phyloP scores from a whole-genome alignment of 2,329 filamentous ascomycete species.

The Fusarium dlaminii region DNA sequence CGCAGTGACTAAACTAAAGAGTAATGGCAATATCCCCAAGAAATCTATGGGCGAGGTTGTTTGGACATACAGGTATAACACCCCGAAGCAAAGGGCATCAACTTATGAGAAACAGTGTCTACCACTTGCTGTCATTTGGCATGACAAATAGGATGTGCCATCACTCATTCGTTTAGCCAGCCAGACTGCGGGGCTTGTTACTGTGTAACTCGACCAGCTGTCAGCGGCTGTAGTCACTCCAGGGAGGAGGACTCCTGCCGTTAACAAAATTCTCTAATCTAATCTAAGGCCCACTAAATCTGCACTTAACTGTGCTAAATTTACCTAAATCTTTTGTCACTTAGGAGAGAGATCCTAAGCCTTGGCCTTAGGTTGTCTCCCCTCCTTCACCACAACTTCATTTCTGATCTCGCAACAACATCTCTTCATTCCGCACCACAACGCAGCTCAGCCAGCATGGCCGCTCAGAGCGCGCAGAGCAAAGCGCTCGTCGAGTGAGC shows the following conservation, averaged over 20 bases:
- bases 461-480: fast-evolving
- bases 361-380: neutral
- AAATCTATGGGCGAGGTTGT: fast-evolving
- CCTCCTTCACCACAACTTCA: neutral
- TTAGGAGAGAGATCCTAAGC: too few relatives aligned
- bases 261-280: fast-evolving
- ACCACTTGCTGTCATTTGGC: fast-evolving
- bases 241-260: neutral
- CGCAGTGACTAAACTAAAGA: fast-evolving
- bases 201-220: neutral
- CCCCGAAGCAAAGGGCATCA: neutral
- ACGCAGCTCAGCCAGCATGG: fast-evolving
- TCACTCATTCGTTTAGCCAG: neutral
- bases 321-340: neutral
- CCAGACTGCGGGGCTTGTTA: too few relatives aligned
- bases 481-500: neutral
- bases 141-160: fast-evolving
- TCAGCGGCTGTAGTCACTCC: neutral
- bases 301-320: neutral
- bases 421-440: neutral
- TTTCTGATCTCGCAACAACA: neutral
- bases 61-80: neutral
- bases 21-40: fast-evolving
- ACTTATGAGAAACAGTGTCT: fast-evolving
- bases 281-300: neutral